Base-by-base conservation (phyloP, 1,139 yeast species). In the Arxiozyma telluris region DNA sequence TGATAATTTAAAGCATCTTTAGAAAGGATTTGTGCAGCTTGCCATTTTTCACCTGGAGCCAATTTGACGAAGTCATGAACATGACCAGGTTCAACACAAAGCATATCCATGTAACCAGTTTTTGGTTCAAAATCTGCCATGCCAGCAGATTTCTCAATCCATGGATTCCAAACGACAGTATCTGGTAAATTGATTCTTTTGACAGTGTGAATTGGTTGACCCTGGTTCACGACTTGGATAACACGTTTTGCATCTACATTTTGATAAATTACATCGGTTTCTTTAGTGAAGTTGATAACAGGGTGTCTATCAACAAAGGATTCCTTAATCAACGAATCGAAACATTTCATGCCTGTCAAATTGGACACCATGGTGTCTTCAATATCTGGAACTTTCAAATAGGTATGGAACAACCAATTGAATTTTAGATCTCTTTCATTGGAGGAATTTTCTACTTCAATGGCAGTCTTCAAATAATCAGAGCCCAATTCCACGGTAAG, bases 111-210 rank as follows among this genome's bases (percentile, higher is more conserved):
- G 74, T 77, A 93, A 4, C 96, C 98, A 53, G 73, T 69, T 67
- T 87, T 89, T 53, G 98, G 98, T 62, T 77, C 79, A 67, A 91
- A 93, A 71, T 93, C 98, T 42, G 76, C 83, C 91, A 93, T 87
- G 1, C 85, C 84, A 34, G 73, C 76, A 23, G 94, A 81, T 69
- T 87, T 87, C 53, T 84, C 80, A 61, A 80, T 76, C 98, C 98
- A 93, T 27, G 98, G 98, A 70, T 93, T 93, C 98, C 98, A 93
- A 53, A 93, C 97, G 50, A 93, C 98, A 23, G 89, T 80, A 67
- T 93, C 98, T 2, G 87, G 90, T 60, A 91, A 75, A 62, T 84
- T 83, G 34, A 72, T 72, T 65, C 96, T 78, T 55, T 79, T 73
- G 43, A 90, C 72, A 50, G 85, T 82, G 67, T 83, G 84, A 53